Evolutionary conservation across 1,284 basidiomycete species (phyloP).

Genomic region (Ustilago esculenta): DNA sequence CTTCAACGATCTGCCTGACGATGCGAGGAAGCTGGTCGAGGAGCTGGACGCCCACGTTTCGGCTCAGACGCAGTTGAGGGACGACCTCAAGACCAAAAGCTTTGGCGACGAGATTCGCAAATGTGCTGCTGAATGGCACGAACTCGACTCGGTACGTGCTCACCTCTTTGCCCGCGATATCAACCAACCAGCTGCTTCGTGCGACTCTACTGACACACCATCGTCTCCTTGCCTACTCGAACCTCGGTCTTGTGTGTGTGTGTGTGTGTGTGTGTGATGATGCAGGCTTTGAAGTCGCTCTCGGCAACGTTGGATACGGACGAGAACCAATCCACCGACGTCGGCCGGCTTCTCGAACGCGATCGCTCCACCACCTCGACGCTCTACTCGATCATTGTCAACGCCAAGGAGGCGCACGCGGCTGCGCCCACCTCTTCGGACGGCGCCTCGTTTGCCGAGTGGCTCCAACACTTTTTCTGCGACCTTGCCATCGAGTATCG

Average conservation of each 20-base stretch:
- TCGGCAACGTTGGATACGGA: constrained; percentile 55
- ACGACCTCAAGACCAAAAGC: constrained; percentile 54
- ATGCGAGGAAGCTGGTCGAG: constrained; percentile 56
- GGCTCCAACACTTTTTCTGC: constrained; percentile 58
- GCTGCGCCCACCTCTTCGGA: constrained; percentile 23
- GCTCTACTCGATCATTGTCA: constrained; percentile 55
- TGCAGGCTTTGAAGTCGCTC: constrained; percentile 45
- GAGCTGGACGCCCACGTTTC: constrained; percentile 58
- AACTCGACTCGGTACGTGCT: constrained; percentile 45
- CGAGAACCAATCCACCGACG: constrained; percentile 28
- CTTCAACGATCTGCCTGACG: constrained; percentile 64
- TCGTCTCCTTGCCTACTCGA: neutral
- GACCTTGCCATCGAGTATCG: constrained; percentile 49
- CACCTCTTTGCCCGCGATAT: too few species aligned
- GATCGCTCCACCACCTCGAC: constrained; percentile 57
- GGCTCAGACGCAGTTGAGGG: constrained; percentile 47
- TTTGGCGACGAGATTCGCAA: constrained; percentile 51
- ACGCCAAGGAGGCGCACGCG: constrained; percentile 44
- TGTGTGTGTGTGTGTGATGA: too few species aligned
- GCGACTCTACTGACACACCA: too few species aligned
- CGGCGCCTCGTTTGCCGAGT: constrained; percentile 52
- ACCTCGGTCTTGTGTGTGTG: too few species aligned
- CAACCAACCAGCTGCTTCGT: too few species aligned
- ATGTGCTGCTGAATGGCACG: constrained; percentile 53
- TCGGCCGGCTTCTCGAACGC: constrained; percentile 46